Percentiles rank a stretch among this genome's conserved stretches.
Evolutionary conservation across 495 filamentous ascomycete species (phyloP).

Genomic region (Penicillium maclennaniae): DNA sequence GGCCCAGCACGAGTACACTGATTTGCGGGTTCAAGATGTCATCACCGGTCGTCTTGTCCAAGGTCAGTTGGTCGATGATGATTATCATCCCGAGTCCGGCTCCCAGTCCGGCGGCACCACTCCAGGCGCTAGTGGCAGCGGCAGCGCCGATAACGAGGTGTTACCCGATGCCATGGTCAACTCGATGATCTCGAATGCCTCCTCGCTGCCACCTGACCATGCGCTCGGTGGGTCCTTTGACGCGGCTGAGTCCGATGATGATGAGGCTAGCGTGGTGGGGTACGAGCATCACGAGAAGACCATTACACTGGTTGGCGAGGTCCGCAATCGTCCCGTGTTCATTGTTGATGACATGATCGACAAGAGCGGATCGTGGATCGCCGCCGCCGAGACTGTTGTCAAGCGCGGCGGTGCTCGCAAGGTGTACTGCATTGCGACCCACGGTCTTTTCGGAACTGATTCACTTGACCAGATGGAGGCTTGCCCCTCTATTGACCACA

Average conservation of each 20-base stretch:
- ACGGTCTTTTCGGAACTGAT: conserved; percentile 88
- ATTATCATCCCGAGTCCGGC: conserved; percentile 78
- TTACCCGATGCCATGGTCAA: conserved; percentile 60
- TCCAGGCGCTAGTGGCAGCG: conserved; percentile 22
- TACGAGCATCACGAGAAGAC: conserved; percentile 74
- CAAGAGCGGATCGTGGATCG: conserved; percentile 94
- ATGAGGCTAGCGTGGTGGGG: conserved; percentile 72
- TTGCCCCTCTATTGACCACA: conserved; percentile 86
- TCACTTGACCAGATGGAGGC: conserved; percentile 85
- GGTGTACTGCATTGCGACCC: conserved; percentile 96
- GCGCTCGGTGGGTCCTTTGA: conserved; percentile 81
- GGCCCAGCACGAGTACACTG: conserved; percentile 66
- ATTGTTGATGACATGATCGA: conserved; percentile 99
- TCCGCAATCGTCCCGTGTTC: conserved; percentile 78
- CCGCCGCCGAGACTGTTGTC: conserved; percentile 94
- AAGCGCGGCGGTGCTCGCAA: conserved; percentile 87
- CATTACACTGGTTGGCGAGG: conserved; percentile 93
- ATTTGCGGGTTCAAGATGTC: conserved; percentile 83
- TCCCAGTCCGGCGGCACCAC: conserved; percentile 52
- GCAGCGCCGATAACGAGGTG: conserved; percentile 40
- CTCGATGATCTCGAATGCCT: conserved; percentile 61
- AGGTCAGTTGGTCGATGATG: conserved; percentile 92
- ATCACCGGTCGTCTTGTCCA: conserved; percentile 91
- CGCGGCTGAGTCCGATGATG: conserved; percentile 78
- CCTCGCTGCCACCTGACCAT: conserved; percentile 51